These are phyloP conservation scores for Penstemon eatonii DNA, from an alignment of 257 asterid genomes.

Conservation along the genomic window DNA sequence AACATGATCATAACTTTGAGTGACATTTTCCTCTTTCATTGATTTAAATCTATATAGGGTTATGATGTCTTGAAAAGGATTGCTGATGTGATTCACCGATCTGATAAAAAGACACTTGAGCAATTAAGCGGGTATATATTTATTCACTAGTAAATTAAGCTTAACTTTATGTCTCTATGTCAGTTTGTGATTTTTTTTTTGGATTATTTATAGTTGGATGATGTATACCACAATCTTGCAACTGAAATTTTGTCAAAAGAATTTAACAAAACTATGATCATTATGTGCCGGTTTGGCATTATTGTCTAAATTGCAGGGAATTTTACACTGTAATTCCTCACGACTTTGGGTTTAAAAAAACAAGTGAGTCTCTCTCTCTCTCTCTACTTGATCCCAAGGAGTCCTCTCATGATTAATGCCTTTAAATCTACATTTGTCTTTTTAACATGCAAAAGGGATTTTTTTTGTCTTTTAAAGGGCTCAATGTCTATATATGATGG, in stretches of 20 bases:
- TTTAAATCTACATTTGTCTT: not conserved
- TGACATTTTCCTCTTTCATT: slow-evolving; percentile 10
- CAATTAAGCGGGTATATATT: slow-evolving; percentile 72
- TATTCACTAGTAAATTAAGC: not conserved
- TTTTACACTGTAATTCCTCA: slow-evolving; percentile 92
- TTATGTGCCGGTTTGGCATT: slow-evolving; percentile 19
- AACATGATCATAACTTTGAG: not conserved
- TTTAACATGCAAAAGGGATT: not conserved
- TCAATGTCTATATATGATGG: slow-evolving; percentile 32
- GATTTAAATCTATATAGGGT: slow-evolving; percentile 51
- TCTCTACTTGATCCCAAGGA: slow-evolving; percentile 26
- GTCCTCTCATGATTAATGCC: slow-evolving; percentile 13
- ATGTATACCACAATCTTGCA: slow-evolving; percentile 5
- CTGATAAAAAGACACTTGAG: slow-evolving; percentile 65
- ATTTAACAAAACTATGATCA: slow-evolving; percentile 11
- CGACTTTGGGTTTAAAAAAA: slow-evolving; percentile 81
- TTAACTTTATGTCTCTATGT: slow-evolving; percentile 15
- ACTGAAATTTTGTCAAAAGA: slow-evolving; percentile 6
- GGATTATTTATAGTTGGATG: slow-evolving; percentile 6
- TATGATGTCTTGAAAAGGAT: slow-evolving; percentile 85
- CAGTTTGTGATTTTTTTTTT: slow-evolving; percentile 6
- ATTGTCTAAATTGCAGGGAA: slow-evolving; percentile 61
- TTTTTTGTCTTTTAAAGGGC: not conserved
- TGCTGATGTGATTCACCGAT: slow-evolving; percentile 66
- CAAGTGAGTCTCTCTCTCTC: slow-evolving; percentile 57